phyloP scores from a whole-genome alignment of 2,329 filamentous ascomycete genomes.

The Fusarium sambucinum region DNA sequence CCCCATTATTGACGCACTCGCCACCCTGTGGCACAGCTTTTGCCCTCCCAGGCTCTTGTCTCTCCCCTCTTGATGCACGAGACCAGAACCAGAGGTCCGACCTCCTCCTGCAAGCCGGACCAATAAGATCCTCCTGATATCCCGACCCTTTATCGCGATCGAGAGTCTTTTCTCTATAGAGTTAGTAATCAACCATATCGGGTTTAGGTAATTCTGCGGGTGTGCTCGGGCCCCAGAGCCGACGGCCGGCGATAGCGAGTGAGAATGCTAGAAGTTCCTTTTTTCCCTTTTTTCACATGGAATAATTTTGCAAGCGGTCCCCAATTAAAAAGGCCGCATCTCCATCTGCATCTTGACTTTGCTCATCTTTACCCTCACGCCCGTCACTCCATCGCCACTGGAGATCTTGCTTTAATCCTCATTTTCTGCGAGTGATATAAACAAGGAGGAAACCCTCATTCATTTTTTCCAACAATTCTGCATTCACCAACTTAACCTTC shows the following conservation, averaged over 20 bases:
- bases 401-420: conserved; percentile 32
- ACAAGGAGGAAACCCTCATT: conserved; percentile 13
- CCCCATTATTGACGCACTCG: conserved; percentile 43
- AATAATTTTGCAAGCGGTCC: conserved; percentile 40
- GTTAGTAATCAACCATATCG: conserved; percentile 24
- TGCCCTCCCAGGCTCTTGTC: neutral
- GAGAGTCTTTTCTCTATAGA: conserved; percentile 18
- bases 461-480: conserved; percentile 8
- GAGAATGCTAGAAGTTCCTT: neutral
- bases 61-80: conserved; percentile 22
- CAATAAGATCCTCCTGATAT: conserved; percentile 40
- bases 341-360: conserved; percentile 1
- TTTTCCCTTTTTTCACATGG: conserved; percentile 45
- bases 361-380: conserved; percentile 39
- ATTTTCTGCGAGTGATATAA: conserved; percentile 37
- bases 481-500: conserved; percentile 13
- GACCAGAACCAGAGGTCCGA: conserved; percentile 28
- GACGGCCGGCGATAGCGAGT: conserved; percentile 48
- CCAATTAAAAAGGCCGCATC: conserved; percentile 46
- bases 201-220: conserved; percentile 25
- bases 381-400: conserved; percentile 35
- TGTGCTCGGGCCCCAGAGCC: conserved; percentile 42
- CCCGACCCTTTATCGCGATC: conserved; percentile 51
- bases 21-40: conserved; percentile 48
- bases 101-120: conserved; percentile 43